Conservation (phyloP, 495 filamentous ascomycete genomes). For the Penicillium turbatum region DNA sequence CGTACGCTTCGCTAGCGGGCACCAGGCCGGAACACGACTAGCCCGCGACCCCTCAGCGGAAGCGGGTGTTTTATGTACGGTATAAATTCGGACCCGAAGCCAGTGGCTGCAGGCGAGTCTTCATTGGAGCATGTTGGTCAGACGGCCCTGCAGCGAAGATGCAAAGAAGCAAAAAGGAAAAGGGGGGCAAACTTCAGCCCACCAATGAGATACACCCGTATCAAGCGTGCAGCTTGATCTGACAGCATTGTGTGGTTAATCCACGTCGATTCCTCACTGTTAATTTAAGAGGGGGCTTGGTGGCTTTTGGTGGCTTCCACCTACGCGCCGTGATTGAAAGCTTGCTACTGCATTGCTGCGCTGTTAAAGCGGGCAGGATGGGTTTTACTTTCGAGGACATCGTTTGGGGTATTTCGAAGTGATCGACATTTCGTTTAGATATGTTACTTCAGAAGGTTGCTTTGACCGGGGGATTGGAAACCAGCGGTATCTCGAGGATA, state of each 20-base stretch:
- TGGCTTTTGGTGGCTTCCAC: not conserved
- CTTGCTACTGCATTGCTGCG: not conserved
- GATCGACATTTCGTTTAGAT: not conserved
- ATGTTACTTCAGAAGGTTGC: not conserved
- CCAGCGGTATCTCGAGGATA: too few species aligned
- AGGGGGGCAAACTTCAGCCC: not conserved
- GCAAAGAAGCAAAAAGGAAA: slow-evolving; percentile 6
- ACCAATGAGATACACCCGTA: not conserved
- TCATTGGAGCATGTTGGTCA: not conserved
- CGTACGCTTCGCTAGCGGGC: not conserved
- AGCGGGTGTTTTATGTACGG: not conserved
- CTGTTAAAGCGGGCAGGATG: not conserved
- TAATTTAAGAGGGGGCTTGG: not conserved
- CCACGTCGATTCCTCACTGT: not conserved
- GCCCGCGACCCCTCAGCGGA: not conserved
- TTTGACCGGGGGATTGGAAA: too few species aligned
- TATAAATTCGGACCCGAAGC: not conserved
- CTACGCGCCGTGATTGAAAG: not conserved
- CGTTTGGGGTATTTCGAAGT: not conserved
- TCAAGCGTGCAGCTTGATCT: not conserved
- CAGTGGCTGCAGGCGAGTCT: not conserved
- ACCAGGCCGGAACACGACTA: not conserved
- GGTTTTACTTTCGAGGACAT: not conserved
- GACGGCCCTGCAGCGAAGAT: slow-evolving; percentile 4
- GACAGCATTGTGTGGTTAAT: not conserved